Base-by-base conservation (phyloP, 139 green algal species). In the Desmodesmus armatus region DNA sequence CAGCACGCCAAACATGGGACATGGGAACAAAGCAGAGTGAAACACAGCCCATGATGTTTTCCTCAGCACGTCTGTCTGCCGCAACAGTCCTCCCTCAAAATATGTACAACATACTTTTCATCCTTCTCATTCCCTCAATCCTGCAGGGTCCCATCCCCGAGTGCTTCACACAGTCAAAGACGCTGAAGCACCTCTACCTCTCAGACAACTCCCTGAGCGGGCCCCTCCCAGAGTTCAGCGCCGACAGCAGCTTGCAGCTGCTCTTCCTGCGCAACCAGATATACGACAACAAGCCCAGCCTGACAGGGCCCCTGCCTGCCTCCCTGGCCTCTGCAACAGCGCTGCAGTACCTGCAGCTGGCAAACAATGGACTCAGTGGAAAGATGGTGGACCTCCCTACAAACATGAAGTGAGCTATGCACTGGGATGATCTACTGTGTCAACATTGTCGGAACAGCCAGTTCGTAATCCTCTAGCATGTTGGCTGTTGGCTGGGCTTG, bases 331-430 rank as follows among this genome's bases (percentile, higher is more conserved):
- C 44, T 0, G 71, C 47, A 6, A 2, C 17, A 15, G 77, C 72
- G 0, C 70, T 95, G 81, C 44, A 44, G 0, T 78, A 86, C 2
- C 55, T 89, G 85, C 78, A 89, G 33, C 78, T 89, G 60, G 77
- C 66, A 15, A 40, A 65, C 27, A 69, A 44, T 37, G 25, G 60
- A 21, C 71, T 88, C 17, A 82, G 35, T 29, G 76, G 76, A 0
- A 44, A 23, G 9, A 60, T 82, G 5, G 76, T 37, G 2, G 73
- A 69, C 5, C 49, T 80, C 47, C 73, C 73, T 33, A 7, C 73
- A n/a, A 11, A 11, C 33, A 53, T 79, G 6, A 79, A 35, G 72
- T 79, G 29, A 65, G 72, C 29, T n/a, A n/a, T n/a, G n/a, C n/a
- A n/a, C n/a, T n/a, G n/a, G n/a, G n/a, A n/a, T n/a, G n/a, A n/a